Base-by-base conservation (phyloP, 2,329 filamentous ascomycete genomes). In the Aspergillus quadrilineatus region DNA sequence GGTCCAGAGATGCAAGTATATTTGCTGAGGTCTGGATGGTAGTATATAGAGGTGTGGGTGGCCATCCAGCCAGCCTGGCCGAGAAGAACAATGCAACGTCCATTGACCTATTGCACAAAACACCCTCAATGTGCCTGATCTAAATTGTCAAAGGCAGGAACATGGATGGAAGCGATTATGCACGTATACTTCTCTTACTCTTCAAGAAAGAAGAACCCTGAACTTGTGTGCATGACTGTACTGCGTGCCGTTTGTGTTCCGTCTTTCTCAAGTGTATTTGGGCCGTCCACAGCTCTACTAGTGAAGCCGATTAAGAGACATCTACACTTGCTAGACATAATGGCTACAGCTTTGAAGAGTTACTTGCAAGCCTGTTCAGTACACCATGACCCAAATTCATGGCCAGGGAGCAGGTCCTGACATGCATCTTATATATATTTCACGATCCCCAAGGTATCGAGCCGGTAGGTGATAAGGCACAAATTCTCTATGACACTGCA, bases 331-430 rank as follows among this genome's bases (percentile, higher is more conserved):
- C 10, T 43, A 55, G 53, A 37, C 39, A 50, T 36, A 29, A 55
- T 55, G 53, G 53, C 46, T 30, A 29, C 26, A 29, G 17, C 39
- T 42, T 22, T 42, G 39, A 22, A 15, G 39, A 42, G 22, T 6
- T 37, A 37, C 34, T 14, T 37, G 10, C 45, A 15, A 59, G 58
- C 30, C 55, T 65, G 12, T 65, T 67, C 51, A 85, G 81, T 81
- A 77, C 73, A 44, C 76, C 78, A 0, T 79, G 97, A 3, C 93
- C 96, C 70, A 76, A 77, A 42, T 96, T 95, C 70, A 89, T 87
- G 0, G 83, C 79, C n/a, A 78, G 72, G 62, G 74, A 77, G 14
- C 87, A 96, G 66, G 60, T 81, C 0, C 73, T 77, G 0, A 68
- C 83, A 4, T 70, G 93, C 0, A 46, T 77, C 9, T 65, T 79